Conservation (phyloP, 176 grass and related monocot genomes). For the Echinochloa phyllopogon region DNA sequence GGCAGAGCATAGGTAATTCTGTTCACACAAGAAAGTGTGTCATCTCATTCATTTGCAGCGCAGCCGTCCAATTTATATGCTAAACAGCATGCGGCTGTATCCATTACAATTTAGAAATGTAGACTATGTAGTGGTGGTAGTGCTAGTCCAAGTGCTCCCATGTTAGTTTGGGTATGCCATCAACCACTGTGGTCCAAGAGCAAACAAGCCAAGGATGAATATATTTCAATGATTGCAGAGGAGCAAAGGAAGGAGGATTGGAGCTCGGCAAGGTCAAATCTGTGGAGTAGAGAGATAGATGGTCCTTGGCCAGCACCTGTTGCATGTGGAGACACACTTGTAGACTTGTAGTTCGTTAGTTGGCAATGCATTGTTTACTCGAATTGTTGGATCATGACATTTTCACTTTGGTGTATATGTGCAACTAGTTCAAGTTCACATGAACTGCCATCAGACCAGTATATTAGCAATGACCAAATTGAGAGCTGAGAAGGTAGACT, state of each 20-base stretch:
- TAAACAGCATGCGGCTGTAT: too few relatives aligned
- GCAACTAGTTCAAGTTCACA: neutral
- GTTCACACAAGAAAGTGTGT: too few relatives aligned
- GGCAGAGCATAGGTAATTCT: too few relatives aligned
- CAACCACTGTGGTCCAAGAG: neutral
- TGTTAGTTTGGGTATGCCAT: neutral
- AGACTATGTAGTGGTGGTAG: neutral
- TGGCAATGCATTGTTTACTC: conserved; percentile 13
- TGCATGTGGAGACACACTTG: conserved; percentile 38
- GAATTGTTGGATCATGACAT: neutral
- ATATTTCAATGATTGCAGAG: neutral
- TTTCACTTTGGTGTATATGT: neutral
- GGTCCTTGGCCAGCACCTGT: conserved; percentile 39
- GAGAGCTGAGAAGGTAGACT: neutral
- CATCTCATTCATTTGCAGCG: too few relatives aligned
- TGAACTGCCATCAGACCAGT: too few relatives aligned
- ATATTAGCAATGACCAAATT: neutral
- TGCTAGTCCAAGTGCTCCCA: neutral
- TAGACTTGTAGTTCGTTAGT: too few relatives aligned
- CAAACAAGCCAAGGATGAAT: neutral
- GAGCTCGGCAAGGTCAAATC: conserved; percentile 12
- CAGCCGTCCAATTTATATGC: too few relatives aligned
- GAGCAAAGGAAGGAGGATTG: neutral
- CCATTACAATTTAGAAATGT: too few relatives aligned
- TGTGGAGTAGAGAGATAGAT: conserved; percentile 44